Evolutionary conservation across 2,329 filamentous ascomycete genomes (phyloP), one percentile per base, ranked within the genome.

Genomic region (Aureobasidium sp.): DNA sequence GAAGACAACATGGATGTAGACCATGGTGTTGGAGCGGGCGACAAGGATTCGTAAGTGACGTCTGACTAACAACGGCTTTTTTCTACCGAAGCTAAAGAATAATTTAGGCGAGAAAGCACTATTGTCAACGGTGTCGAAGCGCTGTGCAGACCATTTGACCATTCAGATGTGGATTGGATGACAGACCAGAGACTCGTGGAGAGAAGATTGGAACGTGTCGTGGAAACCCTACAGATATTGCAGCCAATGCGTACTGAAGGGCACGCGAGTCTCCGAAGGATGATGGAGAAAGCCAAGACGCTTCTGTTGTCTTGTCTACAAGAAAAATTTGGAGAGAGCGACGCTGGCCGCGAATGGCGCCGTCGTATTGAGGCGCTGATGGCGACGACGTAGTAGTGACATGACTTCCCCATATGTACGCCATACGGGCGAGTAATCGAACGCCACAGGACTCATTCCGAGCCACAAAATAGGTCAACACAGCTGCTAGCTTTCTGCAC

Each of bases 1-100:
- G 83, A 84, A 50, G 84, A 87, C 65, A 80, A 80, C 62, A 91
- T 91, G 87, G 88, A 91, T 20, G 76, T 89, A 26, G 87, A 88
- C 69, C 79, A 79, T 1, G 76, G 73, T 26, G 70, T 73, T 57
- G 75, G 72, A 9, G 78, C 79, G 39, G 72, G 73, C 60, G 71
- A 74, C 34, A 75, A 75, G 63, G 64, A 66, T 39, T 63, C 72
- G 71, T 72, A 65, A 66, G 70, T 69, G 50, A 48, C 32, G 36
- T 34, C 44, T 24, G 17, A 20, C 32, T 2, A 15, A 37, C 55
- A 39, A n/a, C 41, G 37, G 32, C 2, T 24, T 51, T 15, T 34
- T 24, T 15, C 15, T 37, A 3, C n/a, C 46, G 27, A 46, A 50
- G 32, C 57, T 60, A 60, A 60, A 12, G 17, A 13, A 17, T 5